A percentile compares a stretch with the other conserved stretches of the same genome.
Evolutionary conservation across 1,284 basidiomycete genomes (phyloP).

Genomic region (Ceratobasidium sp.): DNA sequence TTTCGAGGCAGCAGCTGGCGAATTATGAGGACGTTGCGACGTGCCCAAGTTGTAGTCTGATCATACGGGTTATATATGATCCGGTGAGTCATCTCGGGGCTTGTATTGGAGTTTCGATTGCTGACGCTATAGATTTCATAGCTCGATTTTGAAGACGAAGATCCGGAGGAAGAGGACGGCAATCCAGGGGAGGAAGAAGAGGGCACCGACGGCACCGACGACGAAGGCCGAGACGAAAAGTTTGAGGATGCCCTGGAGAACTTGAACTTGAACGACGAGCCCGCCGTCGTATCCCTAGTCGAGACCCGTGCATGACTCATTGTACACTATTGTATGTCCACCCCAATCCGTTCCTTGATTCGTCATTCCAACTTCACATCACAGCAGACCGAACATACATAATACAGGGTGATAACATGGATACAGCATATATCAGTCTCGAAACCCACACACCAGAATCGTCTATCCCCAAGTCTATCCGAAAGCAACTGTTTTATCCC

Average conservation of each 20-base stretch:
- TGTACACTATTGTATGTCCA: conserved; percentile 22
- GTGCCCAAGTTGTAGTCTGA: conserved; percentile 95
- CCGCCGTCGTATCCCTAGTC: conserved; percentile 30
- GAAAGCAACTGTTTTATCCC: neutral
- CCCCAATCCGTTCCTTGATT: neutral
- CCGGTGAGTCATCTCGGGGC: conserved; percentile 72
- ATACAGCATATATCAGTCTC: conserved; percentile 35
- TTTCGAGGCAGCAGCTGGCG: conserved; percentile 86
- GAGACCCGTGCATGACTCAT: conserved; percentile 43
- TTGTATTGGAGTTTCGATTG: neutral
- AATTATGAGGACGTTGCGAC: conserved; percentile 96
- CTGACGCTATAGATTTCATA: conserved; percentile 29
- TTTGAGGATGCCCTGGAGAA: conserved; percentile 77
- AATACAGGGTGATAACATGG: conserved; percentile 38
- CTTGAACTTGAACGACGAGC: conserved; percentile 63
- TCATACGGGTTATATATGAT: conserved; percentile 95
- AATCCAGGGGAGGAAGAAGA: conserved; percentile 56
- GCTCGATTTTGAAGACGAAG: conserved; percentile 58
- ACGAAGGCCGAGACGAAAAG: conserved; percentile 55
- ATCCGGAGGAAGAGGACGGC: conserved; percentile 62
- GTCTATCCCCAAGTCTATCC: conserved; percentile 15
- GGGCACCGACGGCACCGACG: conserved; percentile 50
- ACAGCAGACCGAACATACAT: neutral
- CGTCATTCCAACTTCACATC: neutral
- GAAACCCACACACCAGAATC: neutral